Evolutionary conservation across 2,329 filamentous ascomycete genomes (phyloP).

Genomic region (Dothiorella sarmentorum): DNA sequence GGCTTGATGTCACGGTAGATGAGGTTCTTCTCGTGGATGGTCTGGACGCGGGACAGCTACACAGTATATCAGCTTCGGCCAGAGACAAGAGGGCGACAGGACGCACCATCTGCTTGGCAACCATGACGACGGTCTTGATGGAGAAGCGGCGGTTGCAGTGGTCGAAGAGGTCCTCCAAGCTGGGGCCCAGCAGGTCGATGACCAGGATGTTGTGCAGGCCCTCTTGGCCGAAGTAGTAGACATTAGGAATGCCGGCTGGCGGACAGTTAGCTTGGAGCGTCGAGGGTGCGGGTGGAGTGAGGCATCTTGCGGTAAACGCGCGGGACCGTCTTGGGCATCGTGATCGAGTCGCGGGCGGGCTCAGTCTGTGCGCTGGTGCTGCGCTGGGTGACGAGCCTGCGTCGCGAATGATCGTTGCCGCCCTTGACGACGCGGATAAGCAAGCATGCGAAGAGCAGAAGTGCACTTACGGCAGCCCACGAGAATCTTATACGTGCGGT

Average conservation of each 20-base stretch:
- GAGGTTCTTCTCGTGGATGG: conserved; percentile 97
- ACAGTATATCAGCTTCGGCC: conserved; percentile 18
- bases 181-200: conserved; percentile 92
- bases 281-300: neutral
- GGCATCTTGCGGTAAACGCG: conserved; percentile 4
- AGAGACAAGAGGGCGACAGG: neutral
- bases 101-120: conserved; percentile 93
- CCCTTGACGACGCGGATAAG: conserved; percentile 19
- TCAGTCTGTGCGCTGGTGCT: conserved; percentile 10
- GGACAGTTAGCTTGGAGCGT: conserved; percentile 32
- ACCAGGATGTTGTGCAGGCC: conserved; percentile 98
- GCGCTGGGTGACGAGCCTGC: conserved; percentile 13
- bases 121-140: conserved; percentile 98
- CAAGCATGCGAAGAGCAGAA: conserved; percentile 22
- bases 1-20: conserved; percentile 99
- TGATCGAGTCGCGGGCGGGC: conserved; percentile 14
- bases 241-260: conserved; percentile 93
- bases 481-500: conserved; percentile 98
- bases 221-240: conserved; percentile 99
- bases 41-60: conserved; percentile 83
- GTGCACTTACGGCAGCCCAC: conserved; percentile 90
- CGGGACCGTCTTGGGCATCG: conserved; percentile 8
- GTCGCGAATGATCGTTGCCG: conserved; percentile 7
- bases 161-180: conserved; percentile 94
- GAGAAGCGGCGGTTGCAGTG: conserved; percentile 93